phyloP scores from a whole-genome alignment of 2,329 filamentous ascomycete genomes.

The Fusarium sp. region DNA sequence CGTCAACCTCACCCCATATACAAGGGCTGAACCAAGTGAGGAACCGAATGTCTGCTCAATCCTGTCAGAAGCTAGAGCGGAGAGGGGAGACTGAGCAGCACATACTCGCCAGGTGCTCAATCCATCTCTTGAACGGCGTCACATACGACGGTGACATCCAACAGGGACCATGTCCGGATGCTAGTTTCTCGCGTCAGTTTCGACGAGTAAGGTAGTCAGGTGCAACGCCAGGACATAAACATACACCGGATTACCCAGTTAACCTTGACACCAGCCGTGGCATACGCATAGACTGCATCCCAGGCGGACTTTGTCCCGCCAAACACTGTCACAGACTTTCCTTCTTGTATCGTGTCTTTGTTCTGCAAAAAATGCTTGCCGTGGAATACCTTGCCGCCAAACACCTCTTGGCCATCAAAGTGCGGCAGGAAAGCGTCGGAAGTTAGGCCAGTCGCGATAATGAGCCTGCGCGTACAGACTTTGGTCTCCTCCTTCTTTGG shows the following conservation, averaged over 20 bases:
- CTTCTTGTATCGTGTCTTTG: not conserved
- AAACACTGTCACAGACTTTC: not conserved
- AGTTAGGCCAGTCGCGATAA: not conserved
- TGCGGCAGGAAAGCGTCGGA: not conserved
- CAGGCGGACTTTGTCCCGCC: not conserved
- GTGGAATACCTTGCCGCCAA: not conserved
- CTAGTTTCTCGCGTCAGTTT: not conserved
- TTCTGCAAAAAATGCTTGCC: not conserved
- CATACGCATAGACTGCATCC: constrained; percentile 1
- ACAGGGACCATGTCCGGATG: constrained; percentile 1
- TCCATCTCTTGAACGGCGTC: not conserved
- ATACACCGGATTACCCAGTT: constrained; percentile 2
- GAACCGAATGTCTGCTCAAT: not conserved
- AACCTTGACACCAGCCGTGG: not conserved
- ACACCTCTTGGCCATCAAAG: not conserved
- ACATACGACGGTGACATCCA: not conserved
- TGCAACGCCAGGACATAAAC: not conserved
- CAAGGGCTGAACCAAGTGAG: constrained; percentile 2
- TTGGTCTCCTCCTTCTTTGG: not conserved
- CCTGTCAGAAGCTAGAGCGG: not conserved
- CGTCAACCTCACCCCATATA: not conserved
- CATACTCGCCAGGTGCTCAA: not conserved
- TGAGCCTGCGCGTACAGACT: not conserved
- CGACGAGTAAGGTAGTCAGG: not conserved
- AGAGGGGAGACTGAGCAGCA: not conserved